Base-by-base conservation (phyloP, 257 asterid genomes). In the Petunia secreta region DNA sequence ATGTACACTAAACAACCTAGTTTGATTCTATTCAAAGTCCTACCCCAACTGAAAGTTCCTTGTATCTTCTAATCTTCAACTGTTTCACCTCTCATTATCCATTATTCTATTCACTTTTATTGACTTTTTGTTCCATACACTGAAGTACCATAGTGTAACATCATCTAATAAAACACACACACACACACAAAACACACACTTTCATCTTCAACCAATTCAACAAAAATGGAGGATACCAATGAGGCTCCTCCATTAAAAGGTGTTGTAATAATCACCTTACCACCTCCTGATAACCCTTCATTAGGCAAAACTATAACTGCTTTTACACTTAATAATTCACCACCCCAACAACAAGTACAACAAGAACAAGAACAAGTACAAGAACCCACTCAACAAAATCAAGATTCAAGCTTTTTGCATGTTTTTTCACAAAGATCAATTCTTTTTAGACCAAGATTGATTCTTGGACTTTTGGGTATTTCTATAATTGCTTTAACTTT, bases 281-380 rank as follows among this genome's bases (percentile, higher is more conserved):
- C 97, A 7, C 94, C 97, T 3, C 82, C 83, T 48, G 94, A 91
- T 48, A 91, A 92, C 60, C 95, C 95, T 55, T 89, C 91, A 38
- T 52, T 82, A 11, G 97, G 95, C 79, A 92, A 92, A 91, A 92
- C 95, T 53, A 90, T 92, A 0, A 89, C 97, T 71, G 94, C 95
- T 55, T 89, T 78, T 66, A 88, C 97, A 69, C 58, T 92, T 78
- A 84, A 87, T 55, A 83, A 82, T 74, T 40, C 71, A 10, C 69
- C 88, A n/a, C 46, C 65, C 25, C 85, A 5, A 36, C 63, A 34
- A 43, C 57, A 75, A 50, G 43, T 54, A n/a, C 83, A 60, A 44
- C 77, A 67, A 41, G 43, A 16, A 4, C 78, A 83, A 57, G 83
- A 34, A 7, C 37, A 79, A 15, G 40, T 36, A 40, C 75, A 80